phyloP scores from a whole-genome alignment of 2,329 filamentous ascomycete genomes.

The Diaporthe eres region DNA sequence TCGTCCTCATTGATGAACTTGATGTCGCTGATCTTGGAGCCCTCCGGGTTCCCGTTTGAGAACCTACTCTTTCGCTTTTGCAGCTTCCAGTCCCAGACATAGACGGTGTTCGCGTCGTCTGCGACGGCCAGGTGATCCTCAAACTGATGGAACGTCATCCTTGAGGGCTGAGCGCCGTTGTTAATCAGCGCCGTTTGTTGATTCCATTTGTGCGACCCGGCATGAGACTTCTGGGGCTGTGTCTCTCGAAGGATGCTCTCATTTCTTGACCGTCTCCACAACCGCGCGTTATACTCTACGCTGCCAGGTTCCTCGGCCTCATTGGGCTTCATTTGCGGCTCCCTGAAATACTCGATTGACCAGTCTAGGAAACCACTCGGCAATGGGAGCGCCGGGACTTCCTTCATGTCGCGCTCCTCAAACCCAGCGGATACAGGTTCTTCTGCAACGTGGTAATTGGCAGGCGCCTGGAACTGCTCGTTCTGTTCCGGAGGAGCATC shows the following conservation, averaged over 20 bases:
- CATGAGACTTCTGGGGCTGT: slow-evolving; percentile 91
- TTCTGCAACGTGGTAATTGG: slow-evolving; percentile 81
- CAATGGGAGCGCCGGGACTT: slow-evolving; percentile 78
- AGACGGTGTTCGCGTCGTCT: slow-evolving; percentile 91
- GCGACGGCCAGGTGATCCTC: slow-evolving; percentile 95
- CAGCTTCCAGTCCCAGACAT: slow-evolving; percentile 93
- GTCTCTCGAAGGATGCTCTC: slow-evolving; percentile 93
- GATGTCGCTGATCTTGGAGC: slow-evolving; percentile 93
- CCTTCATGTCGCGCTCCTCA: slow-evolving; percentile 70
- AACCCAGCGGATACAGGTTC: slow-evolving; percentile 87
- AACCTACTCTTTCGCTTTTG: slow-evolving; percentile 84
- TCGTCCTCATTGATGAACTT: slow-evolving; percentile 99
- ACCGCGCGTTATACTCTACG: slow-evolving; percentile 93
- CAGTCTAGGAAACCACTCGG: slow-evolving; percentile 90
- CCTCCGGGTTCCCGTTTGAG: slow-evolving; percentile 92
- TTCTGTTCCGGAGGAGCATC: slow-evolving; percentile 80
- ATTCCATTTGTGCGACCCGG: slow-evolving; percentile 89
- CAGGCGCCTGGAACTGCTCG: slow-evolving; percentile 75
- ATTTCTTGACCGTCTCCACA: slow-evolving; percentile 94
- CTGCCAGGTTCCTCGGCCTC: slow-evolving; percentile 97
- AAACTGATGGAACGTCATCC: slow-evolving; percentile 98
- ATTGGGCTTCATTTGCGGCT: slow-evolving; percentile 97
- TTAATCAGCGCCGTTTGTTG: slow-evolving; percentile 86
- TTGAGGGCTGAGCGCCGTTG: slow-evolving; percentile 89
- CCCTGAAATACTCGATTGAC: slow-evolving; percentile 97